Percentiles rank a stretch among this genome's conserved stretches.
These are phyloP conservation scores for Penicillium manginii DNA, from an alignment of 495 filamentous ascomycete genomes.

Conservation along the genomic window DNA sequence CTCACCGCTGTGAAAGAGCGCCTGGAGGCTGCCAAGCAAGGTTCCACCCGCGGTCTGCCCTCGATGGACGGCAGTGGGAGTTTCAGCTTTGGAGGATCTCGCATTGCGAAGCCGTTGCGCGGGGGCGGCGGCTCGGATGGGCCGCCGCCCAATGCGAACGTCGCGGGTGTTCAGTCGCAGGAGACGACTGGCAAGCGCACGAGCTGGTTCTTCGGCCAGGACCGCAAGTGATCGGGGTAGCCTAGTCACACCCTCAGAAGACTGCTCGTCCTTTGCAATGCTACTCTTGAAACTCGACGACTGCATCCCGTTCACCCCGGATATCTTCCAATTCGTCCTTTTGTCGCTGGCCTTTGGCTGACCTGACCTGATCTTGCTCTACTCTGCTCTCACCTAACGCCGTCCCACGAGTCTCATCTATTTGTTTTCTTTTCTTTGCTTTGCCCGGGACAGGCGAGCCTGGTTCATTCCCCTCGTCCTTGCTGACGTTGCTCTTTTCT, in stretches of 20 bases:
- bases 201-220: conserved; percentile 50
- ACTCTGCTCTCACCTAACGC: conserved; percentile 21
- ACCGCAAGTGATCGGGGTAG: conserved; percentile 43
- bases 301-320: conserved; percentile 24
- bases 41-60: conserved; percentile 79
- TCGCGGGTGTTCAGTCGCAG: conserved; percentile 50
- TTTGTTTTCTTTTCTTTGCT: conserved; percentile 7
- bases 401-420: conserved; percentile 32
- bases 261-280: conserved; percentile 25
- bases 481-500: conserved; percentile 11
- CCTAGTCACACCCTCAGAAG: conserved; percentile 19
- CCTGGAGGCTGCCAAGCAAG: conserved; percentile 90
- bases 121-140: conserved; percentile 72
- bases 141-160: conserved; percentile 31
- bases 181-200: conserved; percentile 49
- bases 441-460: conserved; percentile 5
- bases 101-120: conserved; percentile 96
- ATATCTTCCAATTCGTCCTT: conserved; percentile 29
- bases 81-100: conserved; percentile 77
- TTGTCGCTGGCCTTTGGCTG: conserved; percentile 28
- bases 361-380: conserved; percentile 1
- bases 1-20: conserved; percentile 97
- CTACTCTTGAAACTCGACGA: conserved; percentile 22
- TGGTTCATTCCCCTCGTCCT: not conserved
- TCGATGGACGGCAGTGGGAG: conserved; percentile 61